Base-by-base conservation (phyloP, 1,139 yeast genomes). In the Saccharomyces pastorianus region DNA sequence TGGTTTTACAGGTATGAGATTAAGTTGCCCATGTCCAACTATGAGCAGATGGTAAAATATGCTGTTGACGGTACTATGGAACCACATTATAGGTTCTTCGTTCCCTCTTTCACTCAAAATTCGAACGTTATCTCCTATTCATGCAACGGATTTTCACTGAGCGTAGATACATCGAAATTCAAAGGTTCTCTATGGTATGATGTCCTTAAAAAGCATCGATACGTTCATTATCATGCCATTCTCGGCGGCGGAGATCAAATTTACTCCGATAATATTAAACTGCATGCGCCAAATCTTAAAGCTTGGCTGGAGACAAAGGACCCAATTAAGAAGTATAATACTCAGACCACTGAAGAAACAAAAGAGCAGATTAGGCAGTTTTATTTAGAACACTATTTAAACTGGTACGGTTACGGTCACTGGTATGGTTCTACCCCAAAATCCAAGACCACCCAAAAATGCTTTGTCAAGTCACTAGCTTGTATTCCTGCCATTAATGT, bases 211-310 rank as follows among this genome's bases (percentile, higher is more conserved):
- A 82, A 82, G 60, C 96, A 90, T 66, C 55, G 64, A 17, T 70
- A 76, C 48, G 69, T 74, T 46, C 91, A 85, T 50, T 89, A 88
- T 72, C 97, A 93, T 67, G 97, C 89, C 5, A 90, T 91, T 96
- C 75, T 91, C 47, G 98, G 98, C 23, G 98, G 98, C 51, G 99
- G 99, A 34, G 99, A 93, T 70, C 99, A 93, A 72, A 79, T 93
- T 53, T 93, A 93, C 70, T 83, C 91, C 55, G 98, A 93, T 70
- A 77, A 90, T 2, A 82, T 93, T 61, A 87, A 85, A 67, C 64
- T 79, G 41, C 76, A 82, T 47, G 81, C 85, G 5, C 64, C 76
- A 49, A 73, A 76, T 38, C 78, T 85, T 61, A 72, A 77, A 57
- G 69, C 80, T 46, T 91, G 97, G 97, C 70, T 82, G 47, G 66